Base-by-base conservation (phyloP, 169 alveolate species). In the Cryptosporidium ryanae region DNA sequence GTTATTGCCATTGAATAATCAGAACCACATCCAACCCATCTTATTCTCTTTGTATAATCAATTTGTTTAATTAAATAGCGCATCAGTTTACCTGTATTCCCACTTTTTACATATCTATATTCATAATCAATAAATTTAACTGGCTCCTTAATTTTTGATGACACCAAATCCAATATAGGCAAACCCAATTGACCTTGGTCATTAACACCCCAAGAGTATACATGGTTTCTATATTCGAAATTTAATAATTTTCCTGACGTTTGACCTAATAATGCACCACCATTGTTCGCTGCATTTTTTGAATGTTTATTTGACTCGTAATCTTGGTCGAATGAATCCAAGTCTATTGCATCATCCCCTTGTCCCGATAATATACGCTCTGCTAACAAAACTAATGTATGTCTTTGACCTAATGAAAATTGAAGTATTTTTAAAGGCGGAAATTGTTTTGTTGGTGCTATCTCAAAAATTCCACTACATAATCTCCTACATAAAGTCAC, bases 11-110 rank as follows among this genome's bases (percentile, higher is more conserved):
- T 61, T 8, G 87, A 76, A 48, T 76, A 61, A 76, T 76, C 87
- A 21, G 87, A 59, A 12, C 87, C 87, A 10, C 87, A 76, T 18
- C 87, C 87, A 8, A 76, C 87, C 87, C 87, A 76, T 46, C 87
- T 55, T 44, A 76, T 76, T 76, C 71, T 76, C 59, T 70, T 76
- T 34, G 87, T 76, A 61, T 76, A 76, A 17, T 76, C 87, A 18
- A 76, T 32, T 38, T 76, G 87, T 32, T 71, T 76, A 57, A 61
- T 38, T 76, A 76, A 61, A 61, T 76, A 76, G 21, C 87, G 87
- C 21, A 76, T 55, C 0, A 46, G 17, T 10, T 15, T 76, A 17
- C 87, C 87, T 8, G 87, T 76, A 15, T 59, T 61, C 38, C 34
- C 43, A 76, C 31, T 59, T 23, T 59, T 76, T 57, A 48, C 44